Conservation (phyloP, 352 stramenopile genomes). For the Pythium sukuiense region DNA sequence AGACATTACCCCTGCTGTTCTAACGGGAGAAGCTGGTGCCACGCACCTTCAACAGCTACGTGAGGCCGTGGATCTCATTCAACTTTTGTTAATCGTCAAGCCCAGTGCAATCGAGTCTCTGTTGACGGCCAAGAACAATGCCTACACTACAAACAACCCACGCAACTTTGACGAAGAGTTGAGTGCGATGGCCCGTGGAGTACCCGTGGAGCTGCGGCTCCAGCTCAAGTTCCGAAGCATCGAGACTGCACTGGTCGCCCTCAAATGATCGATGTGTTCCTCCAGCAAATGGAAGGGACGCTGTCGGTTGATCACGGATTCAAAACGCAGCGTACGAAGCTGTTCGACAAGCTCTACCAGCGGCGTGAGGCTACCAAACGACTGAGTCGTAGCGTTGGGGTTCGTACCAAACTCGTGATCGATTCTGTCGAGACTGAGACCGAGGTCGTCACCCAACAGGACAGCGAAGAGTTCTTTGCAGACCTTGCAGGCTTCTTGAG, state of each 20-base stretch:
- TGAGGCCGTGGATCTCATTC: not conserved
- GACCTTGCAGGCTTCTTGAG: not conserved
- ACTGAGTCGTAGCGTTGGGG: no score
- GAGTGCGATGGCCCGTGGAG: not conserved
- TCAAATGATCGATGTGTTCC: not conserved
- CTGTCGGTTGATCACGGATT: not conserved
- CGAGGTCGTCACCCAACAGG: not conserved
- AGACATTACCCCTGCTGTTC: no score
- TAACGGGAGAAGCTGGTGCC: not conserved
- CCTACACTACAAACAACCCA: not conserved
- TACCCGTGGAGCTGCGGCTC: not conserved
- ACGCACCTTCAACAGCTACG: not conserved
- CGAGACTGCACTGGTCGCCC: not conserved
- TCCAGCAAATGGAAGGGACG: not conserved
- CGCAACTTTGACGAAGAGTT: not conserved
- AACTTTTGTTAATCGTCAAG: not conserved
- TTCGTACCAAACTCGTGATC: not conserved
- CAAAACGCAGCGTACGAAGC: not conserved
- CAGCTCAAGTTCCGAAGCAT: not conserved
- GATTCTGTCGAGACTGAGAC: not conserved
- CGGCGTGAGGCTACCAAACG: not conserved
- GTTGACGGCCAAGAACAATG: not conserved
- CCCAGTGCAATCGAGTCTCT: not conserved
- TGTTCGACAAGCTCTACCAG: not conserved
- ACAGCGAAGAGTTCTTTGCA: not conserved